Conservation (phyloP, 2,329 filamentous ascomycete species). For the Pyrenophora graminea region DNA sequence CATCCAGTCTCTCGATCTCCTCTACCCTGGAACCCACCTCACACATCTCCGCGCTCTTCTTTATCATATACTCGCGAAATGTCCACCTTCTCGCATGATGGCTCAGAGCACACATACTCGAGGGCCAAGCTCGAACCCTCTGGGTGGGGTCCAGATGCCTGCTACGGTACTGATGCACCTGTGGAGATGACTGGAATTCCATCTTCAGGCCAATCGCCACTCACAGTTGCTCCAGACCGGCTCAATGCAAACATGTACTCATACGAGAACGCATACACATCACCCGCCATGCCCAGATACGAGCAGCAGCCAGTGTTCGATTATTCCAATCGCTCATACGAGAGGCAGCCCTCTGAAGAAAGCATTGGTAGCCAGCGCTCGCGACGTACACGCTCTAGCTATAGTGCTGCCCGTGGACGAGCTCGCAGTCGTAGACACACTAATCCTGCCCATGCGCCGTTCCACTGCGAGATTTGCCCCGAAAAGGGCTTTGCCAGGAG, state of each 20-base stretch:
- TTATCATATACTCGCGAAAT: conserved; percentile 36
- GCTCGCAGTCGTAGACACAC: conserved; percentile 24
- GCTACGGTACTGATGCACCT: conserved; percentile 19
- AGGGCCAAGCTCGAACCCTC: conserved; percentile 36
- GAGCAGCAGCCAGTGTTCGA: conserved; percentile 19
- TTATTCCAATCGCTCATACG: conserved; percentile 17
- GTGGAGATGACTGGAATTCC: conserved; percentile 15
- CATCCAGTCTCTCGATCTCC: conserved; percentile 40
- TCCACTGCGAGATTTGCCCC: conserved; percentile 68
- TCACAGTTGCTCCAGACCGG: conserved; percentile 42
- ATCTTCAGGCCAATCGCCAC: conserved; percentile 21
- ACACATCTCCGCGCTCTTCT: conserved; percentile 42
- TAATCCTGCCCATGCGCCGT: conserved; percentile 50
- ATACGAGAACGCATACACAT: conserved; percentile 32
- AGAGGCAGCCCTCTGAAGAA: conserved; percentile 17
- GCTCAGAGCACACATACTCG: conserved; percentile 34
- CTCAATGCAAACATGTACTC: conserved; percentile 28
- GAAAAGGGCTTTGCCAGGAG: conserved; percentile 78
- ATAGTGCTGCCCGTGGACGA: conserved; percentile 1
- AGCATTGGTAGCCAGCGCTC: conserved; percentile 19
- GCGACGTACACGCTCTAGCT: conserved; percentile 5
- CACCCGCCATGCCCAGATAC: conserved; percentile 27
- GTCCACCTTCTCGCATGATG: conserved; percentile 42
- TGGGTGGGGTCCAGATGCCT: conserved; percentile 33
- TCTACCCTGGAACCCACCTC: conserved; percentile 34